Evolutionary conservation across 805 yeast genomes (phyloP).

Genomic region (Debaryomyces hansenii): DNA sequence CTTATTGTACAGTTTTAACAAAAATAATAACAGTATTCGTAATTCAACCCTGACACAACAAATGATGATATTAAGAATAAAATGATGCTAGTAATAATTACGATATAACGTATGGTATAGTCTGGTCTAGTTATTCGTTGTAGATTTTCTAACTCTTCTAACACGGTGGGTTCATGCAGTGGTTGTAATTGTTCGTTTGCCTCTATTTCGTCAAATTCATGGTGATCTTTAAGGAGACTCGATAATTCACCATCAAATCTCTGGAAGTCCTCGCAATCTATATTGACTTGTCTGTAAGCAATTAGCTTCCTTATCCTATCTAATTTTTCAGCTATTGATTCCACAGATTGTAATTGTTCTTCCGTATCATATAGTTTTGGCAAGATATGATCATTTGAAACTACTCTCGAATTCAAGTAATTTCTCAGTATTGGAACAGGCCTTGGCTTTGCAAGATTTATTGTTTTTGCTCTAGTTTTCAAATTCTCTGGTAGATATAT

Average conservation of each 20-base stretch:
- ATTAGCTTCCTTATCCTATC: not conserved
- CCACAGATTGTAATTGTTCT: not conserved
- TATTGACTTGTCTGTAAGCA: not conserved
- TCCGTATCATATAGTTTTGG: not conserved
- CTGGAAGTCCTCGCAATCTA: not conserved
- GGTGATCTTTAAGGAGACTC: not conserved
- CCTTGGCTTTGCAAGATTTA: conserved; percentile 1
- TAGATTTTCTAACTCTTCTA: conserved; percentile 26
- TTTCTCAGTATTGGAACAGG: conserved; percentile 4
- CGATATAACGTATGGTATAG: conserved; percentile 1
- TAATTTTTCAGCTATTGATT: not conserved
- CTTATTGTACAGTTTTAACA: conserved; percentile 19
- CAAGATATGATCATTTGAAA: not conserved
- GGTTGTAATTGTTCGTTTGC: not conserved
- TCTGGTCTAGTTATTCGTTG: conserved; percentile 8
- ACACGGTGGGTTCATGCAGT: conserved; percentile 4
- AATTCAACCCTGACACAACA: conserved; percentile 29
- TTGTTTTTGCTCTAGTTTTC: not conserved
- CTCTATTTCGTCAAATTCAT: not conserved
- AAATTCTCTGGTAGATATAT: not conserved
- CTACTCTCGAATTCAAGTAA: not conserved
- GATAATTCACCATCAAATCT: not conserved
- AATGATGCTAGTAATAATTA: conserved; percentile 1
- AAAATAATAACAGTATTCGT: conserved; percentile 42
- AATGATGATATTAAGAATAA: conserved; percentile 21